Percentiles rank a stretch among this genome's conserved stretches.
Conservation (phyloP, 1,284 basidiomycete species). For the Bjerkandera adusta region DNA sequence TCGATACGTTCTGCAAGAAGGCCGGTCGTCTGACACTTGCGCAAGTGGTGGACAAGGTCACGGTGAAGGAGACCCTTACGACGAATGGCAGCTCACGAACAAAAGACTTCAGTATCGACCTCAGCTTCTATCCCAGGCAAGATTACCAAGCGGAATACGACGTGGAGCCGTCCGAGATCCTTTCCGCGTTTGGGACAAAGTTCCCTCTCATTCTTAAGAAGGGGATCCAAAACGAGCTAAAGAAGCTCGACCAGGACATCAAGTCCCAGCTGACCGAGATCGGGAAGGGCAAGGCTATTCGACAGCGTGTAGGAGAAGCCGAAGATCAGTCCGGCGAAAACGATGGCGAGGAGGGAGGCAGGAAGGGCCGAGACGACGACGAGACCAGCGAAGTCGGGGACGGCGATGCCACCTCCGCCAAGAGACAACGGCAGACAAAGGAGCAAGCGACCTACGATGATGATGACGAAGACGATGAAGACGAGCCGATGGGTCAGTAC, state of each 20-base stretch:
- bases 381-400: conserved; percentile 34
- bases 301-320: conserved; percentile 40
- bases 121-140: conserved; percentile 84
- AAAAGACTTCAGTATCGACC: conserved; percentile 81
- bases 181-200: conserved; percentile 69
- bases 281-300: conserved; percentile 71
- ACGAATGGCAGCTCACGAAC: conserved; percentile 69
- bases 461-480: conserved; percentile 52
- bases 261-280: conserved; percentile 80
- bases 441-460: conserved; percentile 57
- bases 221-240: conserved; percentile 87
- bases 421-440: conserved; percentile 46
- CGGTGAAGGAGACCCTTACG: conserved; percentile 79
- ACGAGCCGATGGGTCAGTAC: conserved; percentile 46
- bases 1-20: conserved; percentile 86
- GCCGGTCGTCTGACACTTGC: conserved; percentile 87
- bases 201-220: conserved; percentile 87
- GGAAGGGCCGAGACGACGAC: conserved; percentile 40
- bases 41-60: conserved; percentile 85
- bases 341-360: conserved; percentile 62
- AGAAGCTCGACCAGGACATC: conserved; percentile 80
- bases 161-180: conserved; percentile 72
- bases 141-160: conserved; percentile 91
- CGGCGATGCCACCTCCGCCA: conserved; percentile 33
- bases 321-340: conserved; percentile 44